Evolutionary conservation across 306 rosid species (phyloP), one percentile per base, ranked within the genome.

Genomic region (Pueraria montana): DNA sequence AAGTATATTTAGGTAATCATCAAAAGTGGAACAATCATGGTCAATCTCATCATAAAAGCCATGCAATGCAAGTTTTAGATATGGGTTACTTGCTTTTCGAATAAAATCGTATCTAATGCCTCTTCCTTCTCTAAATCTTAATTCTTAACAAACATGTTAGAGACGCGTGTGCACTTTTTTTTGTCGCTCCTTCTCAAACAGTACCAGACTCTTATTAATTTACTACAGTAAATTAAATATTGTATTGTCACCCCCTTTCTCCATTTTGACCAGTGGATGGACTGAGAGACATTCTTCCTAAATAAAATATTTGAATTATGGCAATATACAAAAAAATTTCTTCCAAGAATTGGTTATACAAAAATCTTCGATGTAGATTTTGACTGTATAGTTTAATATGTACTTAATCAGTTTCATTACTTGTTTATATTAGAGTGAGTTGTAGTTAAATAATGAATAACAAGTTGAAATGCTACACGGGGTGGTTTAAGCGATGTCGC

Each of bases 1-100:
- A 70, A 52, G 58, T 23, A 55, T 68, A 71, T 46, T 74, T 82
- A 64, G 80, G 61, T 16, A 53, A 82, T 75, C 55, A 36, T 49
- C 64, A 55, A 52, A 82, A 62, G 42, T 26, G 40, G 68, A 62
- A 62, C 68, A 12, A 11, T 62, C 9, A 62, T 26, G 40, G 20
- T 62, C 40, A 27, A 62, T 62, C 40, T 14, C 65, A 13, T 62
- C 18, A 26, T 30, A 62, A 62, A 62, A 62, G 77, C 32, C 75
- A n/a, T n/a, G n/a, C n/a, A n/a, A 11, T 11, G 52, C 4, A 56
- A 76, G n/a, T 56, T 55, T 66, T 67, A 36, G 53, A 40, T 42
- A 40, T 26, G 27, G 42, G 40, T 62, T 13, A 27, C 40, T 24
- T 24, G 7, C 66, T 62, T 27, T 26, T 26, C 4, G 45, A 64